Evolutionary conservation across 352 stramenopile species (phyloP).

Genomic region (Pythium sukuiense): DNA sequence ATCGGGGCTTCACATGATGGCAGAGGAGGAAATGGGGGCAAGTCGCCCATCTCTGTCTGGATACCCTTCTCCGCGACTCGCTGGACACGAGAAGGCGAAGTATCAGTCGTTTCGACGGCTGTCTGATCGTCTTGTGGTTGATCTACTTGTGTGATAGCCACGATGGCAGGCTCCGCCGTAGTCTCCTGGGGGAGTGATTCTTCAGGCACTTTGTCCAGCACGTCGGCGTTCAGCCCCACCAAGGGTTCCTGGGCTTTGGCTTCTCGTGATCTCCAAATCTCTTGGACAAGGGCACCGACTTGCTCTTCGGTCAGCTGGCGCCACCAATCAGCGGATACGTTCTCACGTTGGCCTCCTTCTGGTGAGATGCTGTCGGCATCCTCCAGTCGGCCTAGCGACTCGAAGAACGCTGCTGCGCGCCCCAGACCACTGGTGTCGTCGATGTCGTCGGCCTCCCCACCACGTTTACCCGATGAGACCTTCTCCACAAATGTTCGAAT

Average conservation of each 20-base stretch:
- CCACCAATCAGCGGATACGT: constrained; percentile 23
- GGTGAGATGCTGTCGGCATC: background rate
- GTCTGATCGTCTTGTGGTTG: background rate
- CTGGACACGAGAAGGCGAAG: background rate
- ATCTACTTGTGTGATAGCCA: background rate
- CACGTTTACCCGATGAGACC: background rate
- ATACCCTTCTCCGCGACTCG: constrained; percentile 28
- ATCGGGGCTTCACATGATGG: background rate
- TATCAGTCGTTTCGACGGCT: background rate
- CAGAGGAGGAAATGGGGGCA: background rate
- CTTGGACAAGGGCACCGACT: constrained; percentile 18
- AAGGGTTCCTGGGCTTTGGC: background rate
- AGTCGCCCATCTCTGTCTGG: constrained; percentile 24
- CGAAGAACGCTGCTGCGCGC: constrained; percentile 23
- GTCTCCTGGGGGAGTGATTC: background rate
- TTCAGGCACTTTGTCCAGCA: background rate
- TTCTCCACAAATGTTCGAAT: background rate
- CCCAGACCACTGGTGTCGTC: constrained; percentile 15
- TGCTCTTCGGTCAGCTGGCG: constrained; percentile 28
- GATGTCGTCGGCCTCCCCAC: background rate
- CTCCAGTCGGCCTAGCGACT: background rate
- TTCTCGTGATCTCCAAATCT: constrained; percentile 21
- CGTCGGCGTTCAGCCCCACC: background rate
- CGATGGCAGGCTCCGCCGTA: background rate
- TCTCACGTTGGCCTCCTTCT: background rate